A percentile compares a stretch with the other conserved stretches of the same genome.
Evolutionary conservation across 306 rosid genomes (phyloP).

Genomic region (Datisca glomerata): DNA sequence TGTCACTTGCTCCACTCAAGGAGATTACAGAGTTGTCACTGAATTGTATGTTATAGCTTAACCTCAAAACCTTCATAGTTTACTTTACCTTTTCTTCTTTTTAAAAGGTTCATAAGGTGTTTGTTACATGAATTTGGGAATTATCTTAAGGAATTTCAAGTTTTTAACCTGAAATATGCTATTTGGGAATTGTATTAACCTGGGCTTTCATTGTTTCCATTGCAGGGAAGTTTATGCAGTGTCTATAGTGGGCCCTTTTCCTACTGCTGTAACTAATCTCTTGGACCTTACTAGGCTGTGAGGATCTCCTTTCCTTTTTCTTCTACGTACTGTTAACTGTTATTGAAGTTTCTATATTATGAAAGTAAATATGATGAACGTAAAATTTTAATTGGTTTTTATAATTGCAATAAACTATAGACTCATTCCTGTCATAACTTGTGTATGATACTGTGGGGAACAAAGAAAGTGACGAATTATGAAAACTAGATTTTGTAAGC

Average conservation of each 20-base stretch:
- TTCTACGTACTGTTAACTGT: neutral
- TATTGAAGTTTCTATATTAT: no score
- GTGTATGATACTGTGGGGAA: no score
- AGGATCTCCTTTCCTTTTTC: slow-evolving; percentile 14
- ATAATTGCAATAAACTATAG: no score
- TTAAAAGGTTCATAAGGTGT: neutral
- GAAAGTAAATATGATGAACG: no score
- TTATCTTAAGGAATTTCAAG: neutral
- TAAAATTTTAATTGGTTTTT: no score
- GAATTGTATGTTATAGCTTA: slow-evolving; percentile 42
- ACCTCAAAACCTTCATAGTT: neutral
- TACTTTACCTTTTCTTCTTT: neutral
- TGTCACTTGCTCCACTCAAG: slow-evolving; percentile 84
- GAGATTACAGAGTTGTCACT: slow-evolving; percentile 87
- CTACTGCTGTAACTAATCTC: slow-evolving; percentile 88
- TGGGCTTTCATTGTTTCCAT: neutral
- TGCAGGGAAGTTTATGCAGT: slow-evolving; percentile 88
- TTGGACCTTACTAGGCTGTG: slow-evolving; percentile 90
- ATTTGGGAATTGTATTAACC: slow-evolving; percentile 2
- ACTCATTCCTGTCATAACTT: no score
- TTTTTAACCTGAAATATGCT: neutral
- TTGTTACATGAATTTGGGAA: neutral
- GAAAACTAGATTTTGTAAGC: no score
- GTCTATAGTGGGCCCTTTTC: slow-evolving; percentile 90
- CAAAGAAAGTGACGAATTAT: no score